Evolutionary conservation across 2,329 filamentous ascomycete genomes (phyloP).

Genomic region (Pseudogymnoascus sp.): DNA sequence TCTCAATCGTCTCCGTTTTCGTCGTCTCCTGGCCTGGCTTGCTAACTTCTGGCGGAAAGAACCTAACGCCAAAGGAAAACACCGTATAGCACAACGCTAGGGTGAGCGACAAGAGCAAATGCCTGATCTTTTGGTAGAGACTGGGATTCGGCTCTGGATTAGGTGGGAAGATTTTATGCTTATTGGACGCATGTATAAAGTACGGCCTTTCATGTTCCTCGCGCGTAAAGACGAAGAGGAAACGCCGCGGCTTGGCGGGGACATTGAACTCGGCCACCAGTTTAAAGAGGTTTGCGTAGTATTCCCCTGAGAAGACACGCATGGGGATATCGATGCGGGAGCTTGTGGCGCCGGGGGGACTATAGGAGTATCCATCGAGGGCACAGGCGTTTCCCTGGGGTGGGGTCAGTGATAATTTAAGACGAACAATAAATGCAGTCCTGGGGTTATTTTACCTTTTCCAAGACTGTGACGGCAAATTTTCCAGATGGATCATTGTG

Average conservation of each 20-base stretch:
- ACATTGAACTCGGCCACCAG: not conserved
- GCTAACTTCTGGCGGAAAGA: not conserved
- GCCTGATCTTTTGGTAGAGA: not conserved
- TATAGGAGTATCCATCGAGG: not conserved
- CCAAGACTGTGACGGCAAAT: not conserved
- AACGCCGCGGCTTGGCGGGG: not conserved
- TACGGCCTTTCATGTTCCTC: not conserved
- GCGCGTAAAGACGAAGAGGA: slow-evolving; percentile 7
- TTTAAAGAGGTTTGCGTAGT: not conserved
- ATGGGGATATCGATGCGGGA: not conserved
- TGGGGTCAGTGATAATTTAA: not conserved
- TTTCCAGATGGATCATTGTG: not conserved
- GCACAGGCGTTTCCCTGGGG: not conserved
- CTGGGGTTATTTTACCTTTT: not conserved
- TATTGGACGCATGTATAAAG: not conserved
- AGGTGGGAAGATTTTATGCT: not conserved
- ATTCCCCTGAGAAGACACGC: not conserved
- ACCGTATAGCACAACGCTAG: not conserved
- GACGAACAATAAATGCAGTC: not conserved
- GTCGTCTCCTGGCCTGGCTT: not conserved
- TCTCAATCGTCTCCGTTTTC: not conserved
- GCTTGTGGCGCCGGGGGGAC: not conserved
- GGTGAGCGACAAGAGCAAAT: not conserved
- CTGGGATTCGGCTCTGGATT: not conserved
- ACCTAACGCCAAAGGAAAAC: not conserved